These are phyloP conservation scores for Fonsecaea monophora DNA, from an alignment of 2,329 filamentous ascomycete genomes.

Conservation along the genomic window DNA sequence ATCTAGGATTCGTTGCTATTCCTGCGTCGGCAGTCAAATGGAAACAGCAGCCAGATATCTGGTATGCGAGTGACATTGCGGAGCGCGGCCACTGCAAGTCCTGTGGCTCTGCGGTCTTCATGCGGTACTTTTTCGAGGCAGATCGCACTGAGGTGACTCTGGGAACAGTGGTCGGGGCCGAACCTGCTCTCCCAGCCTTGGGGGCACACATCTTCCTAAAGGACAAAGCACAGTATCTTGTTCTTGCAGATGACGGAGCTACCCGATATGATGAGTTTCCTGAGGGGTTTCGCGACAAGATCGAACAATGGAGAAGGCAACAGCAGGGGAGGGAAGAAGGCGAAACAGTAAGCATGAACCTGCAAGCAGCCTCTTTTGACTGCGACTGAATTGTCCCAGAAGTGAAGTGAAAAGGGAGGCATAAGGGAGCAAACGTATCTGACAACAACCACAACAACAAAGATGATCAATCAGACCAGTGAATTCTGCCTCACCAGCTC, in stretches of 20 bases:
- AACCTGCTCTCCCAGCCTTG: constrained; percentile 41
- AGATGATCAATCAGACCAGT: constrained; percentile 13
- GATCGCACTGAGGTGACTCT: constrained; percentile 47
- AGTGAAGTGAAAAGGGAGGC: neutral
- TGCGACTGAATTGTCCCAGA: constrained; percentile 3
- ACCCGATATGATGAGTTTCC: constrained; percentile 41
- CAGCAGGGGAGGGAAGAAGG: constrained; percentile 35
- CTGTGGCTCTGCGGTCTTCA: constrained; percentile 57
- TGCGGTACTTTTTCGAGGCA: constrained; percentile 48
- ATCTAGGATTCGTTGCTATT: constrained; percentile 53
- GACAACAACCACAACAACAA: constrained; percentile 3
- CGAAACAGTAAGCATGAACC: constrained; percentile 4
- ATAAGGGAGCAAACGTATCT: constrained; percentile 1
- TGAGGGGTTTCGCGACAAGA: constrained; percentile 37
- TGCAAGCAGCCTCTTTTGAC: constrained; percentile 7
- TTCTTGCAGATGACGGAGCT: constrained; percentile 48
- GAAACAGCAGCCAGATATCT: constrained; percentile 45
- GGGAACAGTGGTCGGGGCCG: constrained; percentile 52
- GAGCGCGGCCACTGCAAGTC: constrained; percentile 54
- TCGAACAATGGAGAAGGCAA: constrained; percentile 40
- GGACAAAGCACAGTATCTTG: constrained; percentile 51
- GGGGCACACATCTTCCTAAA: constrained; percentile 54
- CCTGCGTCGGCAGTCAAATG: constrained; percentile 42
- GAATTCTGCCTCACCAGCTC: constrained; percentile 24
- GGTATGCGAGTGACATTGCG: constrained; percentile 49